These are phyloP conservation scores for Fusarium luffae DNA, from an alignment of 2,329 filamentous ascomycete species.

Conservation along the genomic window DNA sequence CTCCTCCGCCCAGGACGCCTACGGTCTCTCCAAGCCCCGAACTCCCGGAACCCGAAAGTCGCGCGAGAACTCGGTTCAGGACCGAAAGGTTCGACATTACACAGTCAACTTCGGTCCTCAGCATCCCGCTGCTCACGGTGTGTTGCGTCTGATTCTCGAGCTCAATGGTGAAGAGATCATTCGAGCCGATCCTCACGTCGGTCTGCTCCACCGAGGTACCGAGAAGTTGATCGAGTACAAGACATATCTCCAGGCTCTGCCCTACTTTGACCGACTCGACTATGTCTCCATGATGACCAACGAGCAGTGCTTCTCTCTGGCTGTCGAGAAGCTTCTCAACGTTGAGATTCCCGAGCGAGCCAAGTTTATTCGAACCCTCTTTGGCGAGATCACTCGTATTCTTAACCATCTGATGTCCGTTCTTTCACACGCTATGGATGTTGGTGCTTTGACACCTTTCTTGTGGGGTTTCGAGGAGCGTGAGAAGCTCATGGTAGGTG, in stretches of 20 bases:
- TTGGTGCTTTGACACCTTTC: constrained; percentile 97
- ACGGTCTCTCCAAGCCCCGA: constrained; percentile 58
- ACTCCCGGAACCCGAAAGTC: constrained; percentile 58
- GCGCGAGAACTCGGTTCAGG: constrained; percentile 60
- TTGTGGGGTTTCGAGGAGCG: constrained; percentile 99
- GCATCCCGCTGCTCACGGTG: constrained; percentile 97
- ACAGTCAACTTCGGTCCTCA: constrained; percentile 99
- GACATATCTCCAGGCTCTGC: constrained; percentile 96
- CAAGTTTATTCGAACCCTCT: constrained; percentile 96
- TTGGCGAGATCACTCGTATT: constrained; percentile 92
- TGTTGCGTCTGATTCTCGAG: constrained; percentile 96
- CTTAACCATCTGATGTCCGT: constrained; percentile 99
- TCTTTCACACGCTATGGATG: constrained; percentile 97
- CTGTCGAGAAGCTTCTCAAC: constrained; percentile 97
- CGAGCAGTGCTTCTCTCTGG: constrained; percentile 95
- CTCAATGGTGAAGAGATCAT: constrained; percentile 98
- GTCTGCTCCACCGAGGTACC: constrained; percentile 93
- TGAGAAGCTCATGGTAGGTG: constrained; percentile 96
- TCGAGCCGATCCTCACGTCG: constrained; percentile 95
- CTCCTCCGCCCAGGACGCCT: constrained; percentile 61
- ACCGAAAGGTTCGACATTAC: constrained; percentile 96
- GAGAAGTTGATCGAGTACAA: constrained; percentile 99
- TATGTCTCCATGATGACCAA: constrained; percentile 99
- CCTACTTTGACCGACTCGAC: constrained; percentile 98
- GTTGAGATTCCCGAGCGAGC: constrained; percentile 94